Conservation (phyloP, 192 early-diverging fungal species). For the Chytriomyces hyalinus region DNA sequence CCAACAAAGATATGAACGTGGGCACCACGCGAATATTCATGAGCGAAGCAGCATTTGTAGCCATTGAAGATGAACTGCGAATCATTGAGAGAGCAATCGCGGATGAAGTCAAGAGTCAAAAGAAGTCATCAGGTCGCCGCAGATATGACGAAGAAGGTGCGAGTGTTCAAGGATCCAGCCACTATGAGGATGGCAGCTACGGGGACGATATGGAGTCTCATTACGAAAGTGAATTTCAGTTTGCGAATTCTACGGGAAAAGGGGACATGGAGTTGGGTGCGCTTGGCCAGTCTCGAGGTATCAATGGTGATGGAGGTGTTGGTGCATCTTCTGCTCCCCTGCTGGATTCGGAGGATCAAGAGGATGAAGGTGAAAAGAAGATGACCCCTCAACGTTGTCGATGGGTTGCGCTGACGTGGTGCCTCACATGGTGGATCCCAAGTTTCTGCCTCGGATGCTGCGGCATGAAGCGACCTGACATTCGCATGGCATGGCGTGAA, state of each 20-base stretch:
- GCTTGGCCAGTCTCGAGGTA: neutral
- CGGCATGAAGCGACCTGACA: slow-evolving; percentile 86
- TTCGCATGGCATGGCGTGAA: slow-evolving; percentile 96
- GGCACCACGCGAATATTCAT: slow-evolving; percentile 51
- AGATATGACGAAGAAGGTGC: slow-evolving; percentile 12
- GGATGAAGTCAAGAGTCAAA: slow-evolving; percentile 41
- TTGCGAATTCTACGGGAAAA: neutral
- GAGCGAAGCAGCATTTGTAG: slow-evolving; percentile 48
- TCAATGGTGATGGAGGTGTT: neutral
- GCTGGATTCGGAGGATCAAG: neutral
- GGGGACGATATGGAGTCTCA: slow-evolving; percentile 38
- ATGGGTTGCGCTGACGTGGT: slow-evolving; percentile 82
- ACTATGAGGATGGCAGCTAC: slow-evolving; percentile 32
- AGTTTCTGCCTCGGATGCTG: slow-evolving; percentile 59
- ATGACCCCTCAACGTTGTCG: slow-evolving; percentile 58
- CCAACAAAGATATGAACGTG: slow-evolving; percentile 48
- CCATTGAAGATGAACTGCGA: slow-evolving; percentile 50
- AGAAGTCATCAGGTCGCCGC: slow-evolving; percentile 9
- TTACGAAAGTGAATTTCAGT: slow-evolving; percentile 45
- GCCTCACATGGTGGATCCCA: slow-evolving; percentile 84
- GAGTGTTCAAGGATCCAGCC: neutral
- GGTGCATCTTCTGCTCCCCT: neutral
- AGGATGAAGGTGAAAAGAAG: slow-evolving; percentile 23
- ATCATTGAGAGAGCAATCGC: slow-evolving; percentile 48
- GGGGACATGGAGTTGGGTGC: slow-evolving; percentile 45